phyloP scores from a whole-genome alignment of 2,329 filamentous ascomycete species.

The Clonostachys chloroleuca region DNA sequence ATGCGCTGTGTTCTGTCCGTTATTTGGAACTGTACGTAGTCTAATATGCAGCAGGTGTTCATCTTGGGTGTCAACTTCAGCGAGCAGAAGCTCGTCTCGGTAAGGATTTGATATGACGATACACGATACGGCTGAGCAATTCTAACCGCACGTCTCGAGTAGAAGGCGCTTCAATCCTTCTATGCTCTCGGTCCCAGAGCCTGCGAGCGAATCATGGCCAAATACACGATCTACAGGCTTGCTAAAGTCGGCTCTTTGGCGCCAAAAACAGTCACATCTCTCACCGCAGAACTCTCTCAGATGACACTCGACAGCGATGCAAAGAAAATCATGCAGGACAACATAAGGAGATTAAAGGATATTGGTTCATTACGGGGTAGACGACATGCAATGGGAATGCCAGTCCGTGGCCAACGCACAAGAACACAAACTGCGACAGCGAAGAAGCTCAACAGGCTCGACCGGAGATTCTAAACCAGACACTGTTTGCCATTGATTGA shows the following conservation, averaged over 20 bases:
- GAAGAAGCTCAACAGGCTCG: conserved; percentile 56
- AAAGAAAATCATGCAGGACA: conserved; percentile 70
- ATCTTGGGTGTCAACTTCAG: conserved; percentile 83
- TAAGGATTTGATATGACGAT: conserved; percentile 33
- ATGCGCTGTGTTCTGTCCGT: too few relatives aligned
- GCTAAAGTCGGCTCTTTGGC: conserved; percentile 73
- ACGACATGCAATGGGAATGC: conserved; percentile 87
- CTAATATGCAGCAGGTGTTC: conserved; percentile 57
- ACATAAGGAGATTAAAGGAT: conserved; percentile 81
- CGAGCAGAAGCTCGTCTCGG: conserved; percentile 79
- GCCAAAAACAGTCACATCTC: conserved; percentile 71
- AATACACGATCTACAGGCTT: conserved; percentile 80
- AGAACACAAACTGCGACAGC: conserved; percentile 65
- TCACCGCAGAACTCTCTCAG: conserved; percentile 80
- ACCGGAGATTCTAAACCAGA: conserved; percentile 14
- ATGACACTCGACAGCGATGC: conserved; percentile 96
- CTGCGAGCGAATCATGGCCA: conserved; percentile 76
- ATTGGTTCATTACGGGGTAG: conserved; percentile 88
- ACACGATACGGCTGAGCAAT: too few relatives aligned
- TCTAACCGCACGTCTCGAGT: neutral
- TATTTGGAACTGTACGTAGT: too few relatives aligned
- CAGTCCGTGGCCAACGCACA: conserved; percentile 86
- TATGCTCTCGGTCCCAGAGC: conserved; percentile 75
- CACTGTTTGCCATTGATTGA: too few relatives aligned
- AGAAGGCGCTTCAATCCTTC: conserved; percentile 77